Base-by-base conservation (phyloP, 805 yeast genomes). In the Naumovozyma baii region DNA sequence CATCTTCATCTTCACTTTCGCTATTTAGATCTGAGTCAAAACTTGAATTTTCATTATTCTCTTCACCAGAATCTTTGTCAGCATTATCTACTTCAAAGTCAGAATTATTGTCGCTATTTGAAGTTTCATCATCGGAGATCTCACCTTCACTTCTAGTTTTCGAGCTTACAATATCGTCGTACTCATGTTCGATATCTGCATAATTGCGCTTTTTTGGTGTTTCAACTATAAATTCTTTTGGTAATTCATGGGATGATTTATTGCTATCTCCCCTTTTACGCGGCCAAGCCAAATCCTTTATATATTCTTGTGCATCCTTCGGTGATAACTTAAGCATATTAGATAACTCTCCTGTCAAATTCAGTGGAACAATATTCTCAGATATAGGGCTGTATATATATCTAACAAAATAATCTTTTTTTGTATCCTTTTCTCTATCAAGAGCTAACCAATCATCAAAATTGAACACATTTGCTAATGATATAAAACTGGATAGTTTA, bases 391-490 rank as follows among this genome's bases (percentile, higher is more conserved):
- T 45, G 36, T 52, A 50, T 2, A 51, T 43, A 34, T 41, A 50
- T 10, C 44, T 43, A 14, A 49, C 49, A 3, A 45, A 13, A 19
- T 44, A 49, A 26, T 41, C 46, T 15, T 31, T 39, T 26, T 42
- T 32, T 16, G 19, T 18, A 12, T 22, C 37, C 3, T 36, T 20
- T 4, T 39, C 37, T 2, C 18, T 7, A 3, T 31, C 28, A 10
- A 18, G 3, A 25, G 25, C 34, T 14, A 39, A 13, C 46, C 46
- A 67, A 14, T 67, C 65, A 1, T 51, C 36, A 4, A 49, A 39
- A 1, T 72, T 66, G 8, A 73, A 43, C 0, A 79, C 70, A 13
- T 52, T 61, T 8, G 72, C 74, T 34, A 61, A 61, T 5, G 57
- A 64, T 1, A 72, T 45, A 13, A 78, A 61, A 34, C 72, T 64